A percentile compares a stretch with the other conserved stretches of the same genome.
Conservation (phyloP, 352 stramenopile species). For the Blastocystis sp. region DNA sequence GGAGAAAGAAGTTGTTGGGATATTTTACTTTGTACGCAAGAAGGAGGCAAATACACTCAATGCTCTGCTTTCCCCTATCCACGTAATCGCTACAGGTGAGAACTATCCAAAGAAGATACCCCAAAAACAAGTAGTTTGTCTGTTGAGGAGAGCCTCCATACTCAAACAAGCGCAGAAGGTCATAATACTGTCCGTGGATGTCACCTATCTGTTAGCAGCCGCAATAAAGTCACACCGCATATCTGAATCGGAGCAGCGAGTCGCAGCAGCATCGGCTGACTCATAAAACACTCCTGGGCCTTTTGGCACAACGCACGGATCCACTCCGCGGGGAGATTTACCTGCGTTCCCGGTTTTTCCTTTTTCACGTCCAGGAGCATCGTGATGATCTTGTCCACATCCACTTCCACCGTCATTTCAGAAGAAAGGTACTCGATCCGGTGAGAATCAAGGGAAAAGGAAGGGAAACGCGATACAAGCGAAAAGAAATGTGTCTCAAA, state of each 20-base stretch:
- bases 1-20: slow-evolving; percentile 88
- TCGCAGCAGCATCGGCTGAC: slow-evolving; percentile 93
- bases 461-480: background rate
- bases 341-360: slow-evolving; percentile 69
- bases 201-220: slow-evolving; percentile 61
- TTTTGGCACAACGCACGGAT: slow-evolving; percentile 90
- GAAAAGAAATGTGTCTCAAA: background rate
- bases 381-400: slow-evolving; percentile 68
- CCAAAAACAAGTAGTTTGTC: slow-evolving; percentile 91
- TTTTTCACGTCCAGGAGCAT: slow-evolving; percentile 70
- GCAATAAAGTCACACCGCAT: slow-evolving; percentile 66
- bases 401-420: slow-evolving; percentile 10
- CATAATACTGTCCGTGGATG: slow-evolving; percentile 95
- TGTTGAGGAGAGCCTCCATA: slow-evolving; percentile 82
- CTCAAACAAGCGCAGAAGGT: slow-evolving; percentile 86
- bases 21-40: slow-evolving; percentile 97
- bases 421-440: too few species aligned
- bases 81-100: slow-evolving; percentile 73
- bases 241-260: slow-evolving; percentile 95
- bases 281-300: slow-evolving; percentile 87
- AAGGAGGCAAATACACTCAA: slow-evolving; percentile 92
- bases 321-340: slow-evolving; percentile 72
- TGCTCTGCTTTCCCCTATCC: slow-evolving; percentile 82
- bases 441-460: too few species aligned
- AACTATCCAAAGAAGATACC: slow-evolving; percentile 63